These are phyloP conservation scores for Pelagophyceae sp. DNA, from an alignment of 352 stramenopile genomes.

Conservation along the genomic window DNA sequence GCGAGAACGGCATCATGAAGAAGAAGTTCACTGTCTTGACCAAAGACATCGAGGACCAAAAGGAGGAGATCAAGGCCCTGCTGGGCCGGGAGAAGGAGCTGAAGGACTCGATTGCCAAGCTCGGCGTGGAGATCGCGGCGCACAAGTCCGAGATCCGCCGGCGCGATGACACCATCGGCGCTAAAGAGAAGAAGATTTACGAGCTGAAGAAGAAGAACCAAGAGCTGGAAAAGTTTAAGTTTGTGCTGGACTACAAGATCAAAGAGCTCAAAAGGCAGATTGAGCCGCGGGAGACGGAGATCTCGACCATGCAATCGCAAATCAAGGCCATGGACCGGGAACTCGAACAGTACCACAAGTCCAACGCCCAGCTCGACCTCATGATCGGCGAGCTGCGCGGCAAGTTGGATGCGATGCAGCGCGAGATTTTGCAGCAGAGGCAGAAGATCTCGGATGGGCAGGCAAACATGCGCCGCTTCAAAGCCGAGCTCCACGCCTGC, in stretches of 20 bases:
- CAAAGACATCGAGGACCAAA: constrained; percentile 87
- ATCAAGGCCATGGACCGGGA: constrained; percentile 90
- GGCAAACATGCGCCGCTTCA: constrained; percentile 35
- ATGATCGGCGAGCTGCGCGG: constrained; percentile 84
- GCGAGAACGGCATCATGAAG: constrained; percentile 90
- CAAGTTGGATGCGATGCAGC: constrained; percentile 72
- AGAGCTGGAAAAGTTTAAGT: constrained; percentile 93
- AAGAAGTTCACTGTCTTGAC: constrained; percentile 86
- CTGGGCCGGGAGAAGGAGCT: constrained; percentile 83
- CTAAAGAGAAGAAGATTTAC: constrained; percentile 92
- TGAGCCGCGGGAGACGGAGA: constrained; percentile 84
- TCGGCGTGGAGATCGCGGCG: constrained; percentile 81
- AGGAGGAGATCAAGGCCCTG: constrained; percentile 77
- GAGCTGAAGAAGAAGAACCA: constrained; percentile 92
- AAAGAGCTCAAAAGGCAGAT: constrained; percentile 91
- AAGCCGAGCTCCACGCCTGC: constrained; percentile 38
- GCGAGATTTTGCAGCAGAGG: constrained; percentile 36
- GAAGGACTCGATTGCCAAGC: constrained; percentile 72
- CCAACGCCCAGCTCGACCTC: constrained; percentile 77
- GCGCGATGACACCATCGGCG: constrained; percentile 82
- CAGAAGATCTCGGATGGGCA: constrained; percentile 39
- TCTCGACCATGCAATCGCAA: constrained; percentile 81
- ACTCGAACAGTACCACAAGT: constrained; percentile 87
- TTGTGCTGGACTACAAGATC: constrained; percentile 92
- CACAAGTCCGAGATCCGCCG: constrained; percentile 77